phyloP scores from a whole-genome alignment of 1,139 yeast species.

The Meyerozyma elateridarum region DNA sequence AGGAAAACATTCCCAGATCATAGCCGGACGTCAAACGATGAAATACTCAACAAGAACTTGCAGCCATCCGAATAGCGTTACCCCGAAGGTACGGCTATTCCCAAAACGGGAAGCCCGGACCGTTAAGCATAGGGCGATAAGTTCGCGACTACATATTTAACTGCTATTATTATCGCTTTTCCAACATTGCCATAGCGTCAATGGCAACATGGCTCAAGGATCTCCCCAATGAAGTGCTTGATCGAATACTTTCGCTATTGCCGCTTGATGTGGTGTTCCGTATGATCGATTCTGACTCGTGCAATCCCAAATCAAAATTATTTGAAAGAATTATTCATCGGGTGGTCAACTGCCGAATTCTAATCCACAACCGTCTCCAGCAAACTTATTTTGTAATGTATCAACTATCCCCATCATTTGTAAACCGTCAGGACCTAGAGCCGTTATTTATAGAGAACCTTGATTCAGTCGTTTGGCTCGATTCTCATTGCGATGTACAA shows the following conservation, averaged over 20 bases:
- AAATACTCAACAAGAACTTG: too few relatives aligned
- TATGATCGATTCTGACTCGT: neutral
- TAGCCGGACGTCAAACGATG: too few relatives aligned
- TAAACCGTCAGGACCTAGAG: slow-evolving; percentile 9
- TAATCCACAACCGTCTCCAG: slow-evolving; percentile 13
- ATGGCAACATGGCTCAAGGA: slow-evolving; percentile 3
- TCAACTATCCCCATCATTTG: slow-evolving; percentile 11
- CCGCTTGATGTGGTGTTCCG: neutral
- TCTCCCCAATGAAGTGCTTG: slow-evolving; percentile 4
- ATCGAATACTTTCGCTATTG: slow-evolving; percentile 4
- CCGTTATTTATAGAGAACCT: slow-evolving; percentile 6
- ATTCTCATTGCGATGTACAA: slow-evolving; percentile 7
- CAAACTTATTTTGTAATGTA: slow-evolving; percentile 15
- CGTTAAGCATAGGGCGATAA: too few relatives aligned
- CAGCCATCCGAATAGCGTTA: too few relatives aligned
- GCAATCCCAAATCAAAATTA: neutral
- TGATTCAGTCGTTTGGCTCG: slow-evolving; percentile 5
- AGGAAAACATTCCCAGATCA: too few relatives aligned
- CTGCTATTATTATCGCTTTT: too few relatives aligned
- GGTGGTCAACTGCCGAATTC: slow-evolving; percentile 8
- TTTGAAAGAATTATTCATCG: slow-evolving; percentile 5
- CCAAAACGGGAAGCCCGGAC: too few relatives aligned
- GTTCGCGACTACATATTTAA: too few relatives aligned
- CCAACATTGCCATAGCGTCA: too few relatives aligned
- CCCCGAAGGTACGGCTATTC: too few relatives aligned